Evolutionary conservation across 495 filamentous ascomycete genomes (phyloP).

Genomic region (Penicillium longicatenatum): DNA sequence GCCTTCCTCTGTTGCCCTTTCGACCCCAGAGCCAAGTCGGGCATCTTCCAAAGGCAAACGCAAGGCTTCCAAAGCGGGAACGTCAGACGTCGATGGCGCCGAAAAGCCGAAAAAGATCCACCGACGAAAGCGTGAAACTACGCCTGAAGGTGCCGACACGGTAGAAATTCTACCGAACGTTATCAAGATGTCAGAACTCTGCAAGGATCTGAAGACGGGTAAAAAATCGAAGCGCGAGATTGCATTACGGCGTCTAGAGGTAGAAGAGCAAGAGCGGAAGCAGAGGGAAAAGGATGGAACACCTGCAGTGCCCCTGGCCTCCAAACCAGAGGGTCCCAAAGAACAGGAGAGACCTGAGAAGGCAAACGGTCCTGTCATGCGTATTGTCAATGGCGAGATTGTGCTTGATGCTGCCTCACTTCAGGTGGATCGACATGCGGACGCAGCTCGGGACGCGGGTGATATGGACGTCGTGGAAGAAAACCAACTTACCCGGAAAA

Average conservation of each 20-base stretch:
- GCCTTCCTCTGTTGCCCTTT: constrained; percentile 9
- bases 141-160: constrained; percentile 76
- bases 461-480: constrained; percentile 68
- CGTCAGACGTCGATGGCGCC: constrained; percentile 25
- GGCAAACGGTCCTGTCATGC: constrained; percentile 55
- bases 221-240: constrained; percentile 74
- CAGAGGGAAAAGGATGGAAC: constrained; percentile 43
- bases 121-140: constrained; percentile 54
- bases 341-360: constrained; percentile 13
- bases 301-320: constrained; percentile 29
- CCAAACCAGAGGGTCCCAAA: constrained; percentile 23
- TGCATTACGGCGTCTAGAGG: constrained; percentile 56
- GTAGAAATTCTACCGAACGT: constrained; percentile 66
- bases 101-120: constrained; percentile 30
- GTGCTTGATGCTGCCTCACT: constrained; percentile 76
- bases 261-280: constrained; percentile 51
- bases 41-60: constrained; percentile 27
- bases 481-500: constrained; percentile 75
- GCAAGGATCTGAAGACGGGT: constrained; percentile 73
- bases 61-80: constrained; percentile 27
- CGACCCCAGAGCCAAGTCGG: constrained; percentile 21
- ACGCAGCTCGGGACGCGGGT: constrained; percentile 57
- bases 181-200: constrained; percentile 82
- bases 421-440: constrained; percentile 76
- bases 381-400: constrained; percentile 82